phyloP scores from a whole-genome alignment of 2,329 filamentous ascomycete species.

The Talaromyces sp. region DNA sequence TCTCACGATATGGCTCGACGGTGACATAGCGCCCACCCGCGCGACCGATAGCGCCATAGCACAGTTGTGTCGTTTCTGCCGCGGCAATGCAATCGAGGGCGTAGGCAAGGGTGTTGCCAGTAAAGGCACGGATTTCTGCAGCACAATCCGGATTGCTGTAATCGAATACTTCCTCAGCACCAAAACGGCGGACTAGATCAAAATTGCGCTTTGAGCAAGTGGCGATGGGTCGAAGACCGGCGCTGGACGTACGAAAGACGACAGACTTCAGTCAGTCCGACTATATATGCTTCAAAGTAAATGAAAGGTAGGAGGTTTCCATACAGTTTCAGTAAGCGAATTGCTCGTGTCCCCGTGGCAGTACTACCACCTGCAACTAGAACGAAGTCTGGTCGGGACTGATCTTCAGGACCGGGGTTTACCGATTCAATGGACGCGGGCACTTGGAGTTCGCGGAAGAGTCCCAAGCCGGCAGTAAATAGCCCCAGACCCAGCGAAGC shows the following conservation, averaged over 20 bases:
- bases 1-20: not conserved
- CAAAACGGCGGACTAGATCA: slow-evolving; percentile 32
- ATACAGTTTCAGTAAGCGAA: slow-evolving; percentile 43
- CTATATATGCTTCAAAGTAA: no score
- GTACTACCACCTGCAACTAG: slow-evolving; percentile 49
- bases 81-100: slow-evolving; percentile 47
- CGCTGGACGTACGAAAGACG: slow-evolving; percentile 9
- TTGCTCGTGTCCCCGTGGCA: slow-evolving; percentile 43
- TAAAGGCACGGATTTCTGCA: slow-evolving; percentile 37
- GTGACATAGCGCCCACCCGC: not conserved
- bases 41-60: slow-evolving; percentile 20
- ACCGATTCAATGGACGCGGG: not conserved
- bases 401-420: not conserved
- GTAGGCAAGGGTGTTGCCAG: slow-evolving; percentile 36
- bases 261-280: no score
- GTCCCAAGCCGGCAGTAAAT: slow-evolving; percentile 23
- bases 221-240: slow-evolving; percentile 32
- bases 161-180: slow-evolving; percentile 39
- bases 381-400: slow-evolving; percentile 24
- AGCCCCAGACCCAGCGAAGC: slow-evolving; percentile 31
- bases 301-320: not conserved
- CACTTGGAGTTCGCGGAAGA: not conserved
- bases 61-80: slow-evolving; percentile 32
- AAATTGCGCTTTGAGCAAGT: slow-evolving; percentile 36
- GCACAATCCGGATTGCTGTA: slow-evolving; percentile 38